A percentile compares a stretch with the other conserved stretches of the same genome.
phyloP scores from a whole-genome alignment of 306 rosid species.

The Boehmeria nivea region DNA sequence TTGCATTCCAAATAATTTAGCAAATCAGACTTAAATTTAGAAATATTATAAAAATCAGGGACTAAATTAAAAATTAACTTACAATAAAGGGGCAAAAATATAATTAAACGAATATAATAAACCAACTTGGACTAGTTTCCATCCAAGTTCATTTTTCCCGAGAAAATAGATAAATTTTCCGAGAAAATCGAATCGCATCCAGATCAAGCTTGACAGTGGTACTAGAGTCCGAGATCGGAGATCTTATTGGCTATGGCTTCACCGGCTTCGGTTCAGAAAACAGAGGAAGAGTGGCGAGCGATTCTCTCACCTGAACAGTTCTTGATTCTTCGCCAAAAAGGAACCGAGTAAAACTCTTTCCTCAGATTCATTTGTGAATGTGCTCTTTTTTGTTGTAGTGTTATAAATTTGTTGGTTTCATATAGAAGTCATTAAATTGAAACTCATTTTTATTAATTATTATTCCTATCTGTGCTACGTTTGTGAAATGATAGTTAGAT shows the following conservation, averaged over 20 bases:
- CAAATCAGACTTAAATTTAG: too few species aligned
- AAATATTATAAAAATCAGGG: too few species aligned
- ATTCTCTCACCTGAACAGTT: slow-evolving; percentile 83
- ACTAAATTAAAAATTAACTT: too few species aligned
- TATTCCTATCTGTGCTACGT: too few species aligned
- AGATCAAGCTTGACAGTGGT: too few species aligned
- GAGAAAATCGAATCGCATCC: not conserved
- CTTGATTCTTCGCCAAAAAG: slow-evolving; percentile 72
- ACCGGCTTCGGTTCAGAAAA: slow-evolving; percentile 36
- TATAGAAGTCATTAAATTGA: too few species aligned
- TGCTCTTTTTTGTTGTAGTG: not conserved
- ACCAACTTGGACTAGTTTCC: slow-evolving; percentile 23
- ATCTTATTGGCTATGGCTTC: slow-evolving; percentile 9
- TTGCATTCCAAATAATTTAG: too few species aligned
- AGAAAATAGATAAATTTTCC: not conserved
- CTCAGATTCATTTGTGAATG: too few species aligned
- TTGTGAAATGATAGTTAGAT: too few species aligned
- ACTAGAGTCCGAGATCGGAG: not conserved
- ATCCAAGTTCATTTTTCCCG: slow-evolving; percentile 35
- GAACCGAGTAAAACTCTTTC: slow-evolving; percentile 48
- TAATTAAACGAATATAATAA: too few species aligned
- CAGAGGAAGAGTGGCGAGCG: slow-evolving; percentile 72
- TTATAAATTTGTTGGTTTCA: not conserved
- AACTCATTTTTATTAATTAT: too few species aligned
- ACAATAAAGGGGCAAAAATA: too few species aligned